Base-by-base conservation (phyloP, 257 asterid species). In the Paulownia fortunei region DNA sequence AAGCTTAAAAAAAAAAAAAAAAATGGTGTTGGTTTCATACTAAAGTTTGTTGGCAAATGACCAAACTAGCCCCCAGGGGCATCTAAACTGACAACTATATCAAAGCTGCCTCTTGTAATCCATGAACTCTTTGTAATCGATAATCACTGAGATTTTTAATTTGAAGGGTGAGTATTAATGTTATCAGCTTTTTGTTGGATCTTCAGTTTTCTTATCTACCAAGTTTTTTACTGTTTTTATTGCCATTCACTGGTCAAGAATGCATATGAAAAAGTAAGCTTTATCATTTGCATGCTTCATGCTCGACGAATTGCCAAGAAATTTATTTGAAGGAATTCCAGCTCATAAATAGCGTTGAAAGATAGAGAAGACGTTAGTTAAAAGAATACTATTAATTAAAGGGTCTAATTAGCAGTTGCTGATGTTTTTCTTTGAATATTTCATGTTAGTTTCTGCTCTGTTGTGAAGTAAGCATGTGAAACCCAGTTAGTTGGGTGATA, bases 241-340 rank as follows among this genome's bases (percentile, higher is more conserved):
- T 46, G 42, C 36, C 27, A 3, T 55, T 59, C 7, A 34, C 51
- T 72, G 23, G 13, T 30, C 37, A 42, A 26, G 61, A 42, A 3
- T 13, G 42, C 19, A 8, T 46, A 7, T 42, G 8, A 49, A 10
- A 30, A 18, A 44, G 8, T 8, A 18, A 18, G 74, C 67, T 37
- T 71, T 76, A 12, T 18, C 30, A 21, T 32, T 23, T 80, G 82
- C 87, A 59, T 39, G 72, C 55, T 21, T 26, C 78, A 3, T 76
- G 80, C 42, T 83, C 84, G 84, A 83, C 73, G 82, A 76, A 83
- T 72, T 80, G 78, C 72, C 60, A 60, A 60, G 74, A 3, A 39
- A 13, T 56, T 18, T 51, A 26, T 76, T 71, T 16, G 9, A 34
- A 24, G 47, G 64, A 24, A 42, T 21, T 21, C 10, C 64, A 21